A percentile compares a stretch with the other conserved stretches of the same genome.
phyloP scores from a whole-genome alignment of 192 early-diverging fungal species.

The Backusella morwellensis region DNA sequence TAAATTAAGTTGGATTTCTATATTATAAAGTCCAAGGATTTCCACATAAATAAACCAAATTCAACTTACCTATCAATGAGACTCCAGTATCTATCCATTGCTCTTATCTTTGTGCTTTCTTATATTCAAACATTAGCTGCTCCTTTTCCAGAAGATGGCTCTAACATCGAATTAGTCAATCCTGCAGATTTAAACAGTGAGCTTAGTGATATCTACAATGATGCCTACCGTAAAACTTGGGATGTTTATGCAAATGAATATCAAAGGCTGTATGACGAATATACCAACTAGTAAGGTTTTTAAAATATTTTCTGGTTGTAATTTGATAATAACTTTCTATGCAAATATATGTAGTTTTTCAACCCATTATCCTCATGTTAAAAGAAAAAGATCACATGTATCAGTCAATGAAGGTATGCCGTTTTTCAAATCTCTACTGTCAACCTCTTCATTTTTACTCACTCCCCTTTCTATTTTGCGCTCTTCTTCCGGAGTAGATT shows the following conservation, averaged over 20 bases:
- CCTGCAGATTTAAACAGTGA: neutral
- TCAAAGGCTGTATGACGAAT: neutral
- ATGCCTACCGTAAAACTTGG: neutral
- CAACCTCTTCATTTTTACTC: too few relatives aligned
- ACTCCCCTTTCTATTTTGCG: too few relatives aligned
- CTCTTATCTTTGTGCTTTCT: neutral
- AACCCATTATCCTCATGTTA: neutral
- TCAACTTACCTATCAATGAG: too few relatives aligned
- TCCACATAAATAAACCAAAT: too few relatives aligned
- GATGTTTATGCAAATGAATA: neutral
- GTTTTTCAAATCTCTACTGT: too few relatives aligned
- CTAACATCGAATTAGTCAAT: neutral
- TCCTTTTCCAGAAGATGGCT: neutral
- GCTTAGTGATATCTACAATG: neutral
- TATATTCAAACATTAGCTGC: neutral
- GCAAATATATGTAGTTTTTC: neutral
- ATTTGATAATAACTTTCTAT: neutral
- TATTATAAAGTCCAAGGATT: too few relatives aligned
- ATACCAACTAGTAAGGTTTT: neutral
- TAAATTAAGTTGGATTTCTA: too few relatives aligned
- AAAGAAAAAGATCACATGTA: too few relatives aligned
- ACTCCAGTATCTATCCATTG: neutral
- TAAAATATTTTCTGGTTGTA: neutral
- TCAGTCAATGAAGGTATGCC: too few relatives aligned
- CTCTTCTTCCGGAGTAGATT: too few relatives aligned